Base-by-base conservation (phyloP, 2,329 filamentous ascomycete species). In the Sporothrix globosa region DNA sequence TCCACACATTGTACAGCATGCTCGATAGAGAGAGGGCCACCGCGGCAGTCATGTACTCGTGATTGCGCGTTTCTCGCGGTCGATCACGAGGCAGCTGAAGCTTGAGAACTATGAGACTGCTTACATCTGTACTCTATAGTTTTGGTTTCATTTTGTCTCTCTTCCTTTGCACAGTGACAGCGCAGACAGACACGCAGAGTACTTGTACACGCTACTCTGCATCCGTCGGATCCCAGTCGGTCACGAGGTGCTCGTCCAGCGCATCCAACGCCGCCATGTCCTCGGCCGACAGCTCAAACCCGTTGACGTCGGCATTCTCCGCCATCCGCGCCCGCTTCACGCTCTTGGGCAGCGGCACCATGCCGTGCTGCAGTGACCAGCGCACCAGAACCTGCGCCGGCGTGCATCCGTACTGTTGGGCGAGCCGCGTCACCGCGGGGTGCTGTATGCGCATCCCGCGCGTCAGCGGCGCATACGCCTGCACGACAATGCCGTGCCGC, bases 381-480 rank as follows among this genome's bases (percentile, higher is more conserved):
- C 91, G 81, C 61, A 96, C 85, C 77, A 96, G 81, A 48, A 96
- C 81, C 79, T 96, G 92, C 3, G 89, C 91, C 1, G 89, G 86
- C 0, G 88, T 90, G 77, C 90, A 92, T 0, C 79, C 80, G 79
- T 96, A 92, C 77, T 91, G 91, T 76, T 86, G 84, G 3, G 90
- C 84, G 34, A 96, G 77, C 17, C 83, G 79, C 2, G 85, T 79
- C 73, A 96, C 86, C 1, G 82, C 85, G 0, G 87, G 86, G 74
- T 96, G 87, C 63, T 83, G 84, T 85, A 96, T 90, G 21, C 91
- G 84, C 79, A 90, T 82, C 0, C 87, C 91, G 67, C 91, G 85
- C 3, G 88, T 92, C 2, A 96, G 85, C 6, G 92, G 92, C 7
- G 91, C 91, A 74, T 96, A 96, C 0, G 92, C 92, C 79, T 96